These are phyloP conservation scores for Cenchrus fungigraminus DNA, from an alignment of 176 grass and related monocot species.

Conservation along the genomic window DNA sequence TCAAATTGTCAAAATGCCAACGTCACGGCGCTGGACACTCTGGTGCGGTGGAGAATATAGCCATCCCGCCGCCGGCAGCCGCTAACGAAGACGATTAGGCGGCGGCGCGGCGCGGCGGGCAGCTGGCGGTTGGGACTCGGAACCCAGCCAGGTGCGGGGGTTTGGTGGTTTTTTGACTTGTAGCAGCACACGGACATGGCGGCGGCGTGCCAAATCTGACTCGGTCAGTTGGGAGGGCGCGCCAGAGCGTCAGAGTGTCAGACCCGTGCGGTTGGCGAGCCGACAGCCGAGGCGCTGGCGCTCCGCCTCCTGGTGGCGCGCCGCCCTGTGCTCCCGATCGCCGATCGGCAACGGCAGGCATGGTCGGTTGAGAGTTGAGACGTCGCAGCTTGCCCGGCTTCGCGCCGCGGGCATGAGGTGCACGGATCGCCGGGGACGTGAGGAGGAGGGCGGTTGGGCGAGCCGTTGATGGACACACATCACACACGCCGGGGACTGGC, in stretches of 20 bases:
- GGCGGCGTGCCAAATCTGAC: background rate
- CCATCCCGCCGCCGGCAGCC: background rate
- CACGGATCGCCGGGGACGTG: background rate
- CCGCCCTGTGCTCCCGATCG: background rate
- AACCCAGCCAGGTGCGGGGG: too few relatives aligned
- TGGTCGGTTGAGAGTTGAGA: background rate
- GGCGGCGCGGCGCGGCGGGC: background rate
- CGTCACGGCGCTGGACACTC: background rate
- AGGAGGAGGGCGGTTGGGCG: constrained; percentile 38
- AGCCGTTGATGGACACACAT: background rate
- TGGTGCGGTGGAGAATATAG: background rate
- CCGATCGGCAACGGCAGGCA: background rate
- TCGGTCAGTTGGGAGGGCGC: background rate
- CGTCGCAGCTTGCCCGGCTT: constrained; percentile 42
- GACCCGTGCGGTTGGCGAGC: background rate
- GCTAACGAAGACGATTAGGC: background rate
- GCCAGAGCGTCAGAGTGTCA: background rate
- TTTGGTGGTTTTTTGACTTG: constrained; percentile 15
- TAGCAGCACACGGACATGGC: background rate
- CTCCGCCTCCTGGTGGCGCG: background rate
- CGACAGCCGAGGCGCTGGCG: background rate
- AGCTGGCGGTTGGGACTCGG: background rate
- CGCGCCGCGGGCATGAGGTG: constrained; percentile 10
- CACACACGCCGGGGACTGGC: background rate
- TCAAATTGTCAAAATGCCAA: background rate